phyloP scores from a whole-genome alignment of 352 stramenopile species.

The Hyaloperonospora brassicae region DNA sequence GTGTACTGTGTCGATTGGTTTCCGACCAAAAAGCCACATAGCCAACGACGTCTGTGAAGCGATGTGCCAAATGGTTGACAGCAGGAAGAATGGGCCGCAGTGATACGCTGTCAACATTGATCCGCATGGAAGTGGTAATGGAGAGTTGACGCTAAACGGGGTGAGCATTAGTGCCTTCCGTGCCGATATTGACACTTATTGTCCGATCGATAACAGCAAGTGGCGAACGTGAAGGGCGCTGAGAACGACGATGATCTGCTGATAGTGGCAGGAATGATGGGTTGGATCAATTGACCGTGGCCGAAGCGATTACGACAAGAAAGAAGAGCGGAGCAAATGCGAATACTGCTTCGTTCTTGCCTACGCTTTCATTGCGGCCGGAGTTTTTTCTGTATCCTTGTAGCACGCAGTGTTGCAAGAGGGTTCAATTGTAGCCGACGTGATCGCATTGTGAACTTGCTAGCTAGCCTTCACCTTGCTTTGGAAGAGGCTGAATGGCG shows the following conservation, averaged over 20 bases:
- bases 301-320: conserved; percentile 18
- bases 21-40: no score
- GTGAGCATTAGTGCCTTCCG: no score
- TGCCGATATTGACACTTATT: conserved; percentile 16
- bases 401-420: conserved; percentile 24
- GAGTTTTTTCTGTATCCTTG: conserved; percentile 26
- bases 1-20: no score
- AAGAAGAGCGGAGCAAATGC: conserved; percentile 32
- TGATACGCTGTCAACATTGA: no score
- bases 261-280: neutral
- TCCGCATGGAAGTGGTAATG: conserved; percentile 2
- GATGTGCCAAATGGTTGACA: no score
- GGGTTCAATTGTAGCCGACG: conserved; percentile 5
- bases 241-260: neutral
- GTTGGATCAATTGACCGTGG: conserved; percentile 6
- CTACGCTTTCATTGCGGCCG: conserved; percentile 53
- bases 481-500: conserved; percentile 64
- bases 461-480: neutral
- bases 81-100: no score
- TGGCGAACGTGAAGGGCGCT: conserved; percentile 7
- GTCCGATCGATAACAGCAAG: conserved; percentile 16
- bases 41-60: no score
- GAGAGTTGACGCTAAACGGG: conserved; percentile 4
- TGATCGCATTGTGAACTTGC: no score
- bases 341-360: conserved; percentile 45